Percentiles rank a stretch among this genome's conserved stretches.
Conservation (phyloP, 164 flowering plant species). For the Macadamia tetraphylla region DNA sequence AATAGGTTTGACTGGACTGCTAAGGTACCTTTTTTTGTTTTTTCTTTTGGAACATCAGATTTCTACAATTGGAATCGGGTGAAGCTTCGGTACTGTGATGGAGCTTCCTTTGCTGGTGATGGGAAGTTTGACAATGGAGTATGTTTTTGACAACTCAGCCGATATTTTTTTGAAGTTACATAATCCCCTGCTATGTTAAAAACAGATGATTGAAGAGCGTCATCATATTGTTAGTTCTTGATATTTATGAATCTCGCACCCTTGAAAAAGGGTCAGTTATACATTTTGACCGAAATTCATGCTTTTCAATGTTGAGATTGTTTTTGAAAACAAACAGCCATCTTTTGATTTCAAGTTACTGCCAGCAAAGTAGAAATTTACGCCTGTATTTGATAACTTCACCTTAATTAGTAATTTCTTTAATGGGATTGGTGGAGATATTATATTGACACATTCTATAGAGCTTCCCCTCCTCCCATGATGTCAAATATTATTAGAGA, state of each 20-base stretch:
- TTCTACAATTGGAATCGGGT: slow-evolving; percentile 98
- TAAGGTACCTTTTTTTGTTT: no score
- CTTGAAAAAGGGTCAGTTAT: neutral
- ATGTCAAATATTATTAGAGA: no score
- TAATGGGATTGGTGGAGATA: no score
- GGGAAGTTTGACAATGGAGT: slow-evolving; percentile 59
- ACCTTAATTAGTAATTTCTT: no score
- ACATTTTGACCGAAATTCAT: neutral
- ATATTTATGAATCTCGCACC: neutral
- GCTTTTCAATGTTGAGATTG: neutral
- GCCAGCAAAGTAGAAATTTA: slow-evolving; percentile 2
- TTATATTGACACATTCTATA: no score
- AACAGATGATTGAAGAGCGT: no score
- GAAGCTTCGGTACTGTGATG: slow-evolving; percentile 92
- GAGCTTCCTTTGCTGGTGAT: slow-evolving; percentile 94
- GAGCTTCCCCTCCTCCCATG: no score
- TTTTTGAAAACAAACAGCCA: neutral
- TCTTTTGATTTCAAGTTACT: neutral
- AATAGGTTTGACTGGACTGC: no score
- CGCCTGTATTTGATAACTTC: no score
- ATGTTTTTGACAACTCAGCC: slow-evolving; percentile 1
- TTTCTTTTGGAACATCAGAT: slow-evolving; percentile 36
- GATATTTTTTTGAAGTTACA: neutral
- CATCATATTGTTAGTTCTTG: neutral
- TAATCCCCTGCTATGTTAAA: neutral